Percentiles rank a stretch among this genome's conserved stretches.
Evolutionary conservation across 2,329 filamentous ascomycete species (phyloP).

Genomic region (Cadophora sp.): DNA sequence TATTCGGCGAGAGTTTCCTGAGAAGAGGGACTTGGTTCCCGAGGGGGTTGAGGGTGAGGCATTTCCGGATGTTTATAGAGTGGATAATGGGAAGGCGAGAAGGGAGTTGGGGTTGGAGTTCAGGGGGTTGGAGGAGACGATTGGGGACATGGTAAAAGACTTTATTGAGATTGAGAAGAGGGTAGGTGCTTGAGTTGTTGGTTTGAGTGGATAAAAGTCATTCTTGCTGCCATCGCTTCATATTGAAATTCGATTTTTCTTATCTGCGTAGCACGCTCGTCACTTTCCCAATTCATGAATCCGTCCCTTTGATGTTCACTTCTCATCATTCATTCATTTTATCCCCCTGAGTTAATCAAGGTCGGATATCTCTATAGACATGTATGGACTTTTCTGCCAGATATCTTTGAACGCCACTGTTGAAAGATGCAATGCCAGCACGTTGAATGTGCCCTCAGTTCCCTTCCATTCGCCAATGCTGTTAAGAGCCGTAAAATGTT

Average conservation of each 20-base stretch:
- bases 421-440: constrained; percentile 37
- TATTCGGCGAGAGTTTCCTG: constrained; percentile 59
- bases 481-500: constrained; percentile 32
- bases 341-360: constrained; percentile 34
- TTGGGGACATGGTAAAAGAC: constrained; percentile 37
- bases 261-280: too few species aligned
- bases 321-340: constrained; percentile 3
- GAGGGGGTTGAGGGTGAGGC: constrained; percentile 34
- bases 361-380: constrained; percentile 30
- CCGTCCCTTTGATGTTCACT: too few species aligned
- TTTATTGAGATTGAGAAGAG: constrained; percentile 37
- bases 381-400: constrained; percentile 24
- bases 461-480: constrained; percentile 29
- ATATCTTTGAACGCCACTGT: constrained; percentile 37
- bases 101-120: constrained; percentile 38
- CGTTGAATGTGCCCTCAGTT: constrained; percentile 36
- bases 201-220: too few species aligned
- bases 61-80: constrained; percentile 32
- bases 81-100: constrained; percentile 37
- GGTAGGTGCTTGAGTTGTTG: background rate
- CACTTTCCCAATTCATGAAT: too few species aligned
- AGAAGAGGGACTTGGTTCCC: constrained; percentile 56
- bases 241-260: too few species aligned
- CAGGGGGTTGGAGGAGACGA: constrained; percentile 31
- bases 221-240: too few species aligned